Evolutionary conservation across 495 filamentous ascomycete species (phyloP).

Genomic region (Aspergillus sparsus): DNA sequence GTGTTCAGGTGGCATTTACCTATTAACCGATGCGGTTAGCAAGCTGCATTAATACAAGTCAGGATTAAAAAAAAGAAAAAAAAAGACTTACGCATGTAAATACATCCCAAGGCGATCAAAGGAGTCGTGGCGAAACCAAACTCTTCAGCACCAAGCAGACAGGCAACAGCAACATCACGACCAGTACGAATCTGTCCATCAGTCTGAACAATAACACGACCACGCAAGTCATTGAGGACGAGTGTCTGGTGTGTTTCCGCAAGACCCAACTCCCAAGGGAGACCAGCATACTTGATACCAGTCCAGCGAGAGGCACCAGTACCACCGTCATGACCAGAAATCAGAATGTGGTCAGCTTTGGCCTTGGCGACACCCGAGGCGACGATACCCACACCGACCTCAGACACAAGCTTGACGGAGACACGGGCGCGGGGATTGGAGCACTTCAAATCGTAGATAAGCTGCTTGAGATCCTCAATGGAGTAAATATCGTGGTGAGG

Average conservation of each 20-base stretch:
- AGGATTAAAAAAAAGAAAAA: slow-evolving; percentile 13
- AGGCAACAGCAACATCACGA: slow-evolving; percentile 94
- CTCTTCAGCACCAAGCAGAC: slow-evolving; percentile 94
- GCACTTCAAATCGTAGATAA: slow-evolving; percentile 98
- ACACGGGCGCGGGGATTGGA: slow-evolving; percentile 91
- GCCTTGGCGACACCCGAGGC: slow-evolving; percentile 98
- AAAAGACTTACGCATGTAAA: slow-evolving; percentile 84
- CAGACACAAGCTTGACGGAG: slow-evolving; percentile 98
- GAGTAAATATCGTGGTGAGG: slow-evolving; percentile 99
- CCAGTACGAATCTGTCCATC: slow-evolving; percentile 96
- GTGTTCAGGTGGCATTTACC: slow-evolving; percentile 66
- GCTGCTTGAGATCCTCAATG: slow-evolving; percentile 97
- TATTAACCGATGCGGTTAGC: slow-evolving; percentile 26
- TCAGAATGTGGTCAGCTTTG: slow-evolving; percentile 96
- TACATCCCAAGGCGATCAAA: slow-evolving; percentile 95
- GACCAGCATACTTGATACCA: slow-evolving; percentile 98
- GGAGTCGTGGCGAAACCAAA: slow-evolving; percentile 98
- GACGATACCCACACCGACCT: slow-evolving; percentile 97
- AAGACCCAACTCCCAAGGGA: slow-evolving; percentile 97
- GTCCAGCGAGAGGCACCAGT: slow-evolving; percentile 99
- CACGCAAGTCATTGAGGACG: slow-evolving; percentile 96
- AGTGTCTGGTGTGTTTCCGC: slow-evolving; percentile 98
- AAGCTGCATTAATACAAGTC: neutral
- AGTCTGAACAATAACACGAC: slow-evolving; percentile 95
- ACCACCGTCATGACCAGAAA: slow-evolving; percentile 97